Evolutionary conservation across 495 filamentous ascomycete species (phyloP), one percentile per base, ranked within the genome.

Genomic region (Penicillium bovifimosum): DNA sequence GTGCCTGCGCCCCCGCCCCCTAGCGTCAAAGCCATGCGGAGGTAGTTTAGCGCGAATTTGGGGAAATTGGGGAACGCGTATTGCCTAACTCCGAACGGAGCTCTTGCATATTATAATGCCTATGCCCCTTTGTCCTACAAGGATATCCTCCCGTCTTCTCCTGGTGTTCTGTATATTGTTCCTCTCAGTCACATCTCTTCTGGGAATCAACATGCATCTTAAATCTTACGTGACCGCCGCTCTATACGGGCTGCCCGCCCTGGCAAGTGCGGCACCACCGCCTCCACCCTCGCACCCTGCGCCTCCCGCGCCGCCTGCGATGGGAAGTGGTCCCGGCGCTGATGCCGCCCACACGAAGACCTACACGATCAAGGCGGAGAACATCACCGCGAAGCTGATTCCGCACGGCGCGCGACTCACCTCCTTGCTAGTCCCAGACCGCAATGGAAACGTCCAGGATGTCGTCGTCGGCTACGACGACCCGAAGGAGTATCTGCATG

Each of bases 401-500:
- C 76, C 87, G 1, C 91, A 93, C 54, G 90, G 88, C 24, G 90
- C 88, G 13, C 83, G 82, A 46, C 76, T 95, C 47, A 81, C 85
- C 31, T 86, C 88, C 42, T 72, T 95, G 27, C 75, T 85, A 56
- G 78, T 95, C 62, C 80, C 83, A 32, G 88, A 92, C 68, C 80
- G 81, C 44, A 63, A 84, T 52, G 88, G 87, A 47, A 68, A 66
- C 4, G 53, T 60, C 10, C 79, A 81, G 53, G 90, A 93, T 67
- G 74, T 93, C 26, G 78, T 91, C 13, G 80, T 84, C 18, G 90
- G 90, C 35, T 93, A 86, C 55, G 88, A 93, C 63, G 86, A 91
- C 59, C 85, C 86, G 18, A 81, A 66, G 33, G 76, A 86, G 47
- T 95, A 93, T 63, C 61, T 74, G 7, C 68, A 80, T 31, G 87